Base-by-base conservation (phyloP, 1,139 yeast species). In the Groenewaldozyma auringiensis region DNA sequence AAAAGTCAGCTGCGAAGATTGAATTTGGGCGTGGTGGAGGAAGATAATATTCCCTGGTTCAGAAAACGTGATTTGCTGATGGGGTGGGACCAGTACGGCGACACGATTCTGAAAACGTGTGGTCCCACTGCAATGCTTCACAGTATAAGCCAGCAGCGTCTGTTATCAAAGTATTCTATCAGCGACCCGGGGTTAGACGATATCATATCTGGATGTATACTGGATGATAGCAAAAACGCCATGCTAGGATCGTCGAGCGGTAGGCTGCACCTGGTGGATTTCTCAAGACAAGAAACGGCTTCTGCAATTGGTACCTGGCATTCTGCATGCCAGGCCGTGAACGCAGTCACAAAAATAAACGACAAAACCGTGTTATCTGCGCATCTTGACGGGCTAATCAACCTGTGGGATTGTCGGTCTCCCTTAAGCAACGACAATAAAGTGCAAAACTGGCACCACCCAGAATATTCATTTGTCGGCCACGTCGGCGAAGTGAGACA, bases 401-500 rank as follows among this genome's bases (percentile, higher is more conserved):
- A 35, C 25, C 21, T 35, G 4, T 35, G 38, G 38, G 38, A 35
- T 35, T 11, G n/a, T 20, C 16, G 38, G 16, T 4, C 22, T 14
- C 38, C 38, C 20, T 17, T 32, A 6, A 8, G 21, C 11, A 20
- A 20, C 9, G 38, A 35, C 16, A 33, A 14, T 33, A 18, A 35
- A 9, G 20, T 16, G n/a, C 38, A 35, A 13, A 35, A 35, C n/a
- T 35, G 38, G 38, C 4, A 35, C 25, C 38, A 35, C n/a, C 25
- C 38, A 11, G 22, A 18, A 11, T 11, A 4, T 14, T 35, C 38
- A 18, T 35, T 35, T 35, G 38, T 35, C n/a, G 38, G 38, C n/a
- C 38, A 35, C 16, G 38, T 35, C 9, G 38, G 38, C 6, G 38
- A 35, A 35, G 38, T 35, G 13, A 17, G 22, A 18, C 38, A 35